Evolutionary conservation across 2,329 filamentous ascomycete genomes (phyloP), one percentile per base, ranked within the genome.

Genomic region (Anisogramma anomala): DNA sequence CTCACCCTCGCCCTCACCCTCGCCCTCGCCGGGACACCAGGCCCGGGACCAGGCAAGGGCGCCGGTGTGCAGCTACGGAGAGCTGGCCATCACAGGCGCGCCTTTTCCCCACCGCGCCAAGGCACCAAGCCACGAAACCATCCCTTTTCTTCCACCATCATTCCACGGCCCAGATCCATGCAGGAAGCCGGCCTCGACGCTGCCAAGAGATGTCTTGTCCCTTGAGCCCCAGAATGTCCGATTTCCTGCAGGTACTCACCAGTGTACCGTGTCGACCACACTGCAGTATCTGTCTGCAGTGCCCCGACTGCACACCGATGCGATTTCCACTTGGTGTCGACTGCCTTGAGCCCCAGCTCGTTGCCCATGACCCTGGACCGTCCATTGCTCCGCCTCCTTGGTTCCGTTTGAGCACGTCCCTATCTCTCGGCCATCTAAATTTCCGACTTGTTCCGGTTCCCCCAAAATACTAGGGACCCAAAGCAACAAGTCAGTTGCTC

Each of bases 351-450:
- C 28, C 27, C 39, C 40, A n/a, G n/a, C n/a, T n/a, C 36, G 23
- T 26, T 39, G 13, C 8, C 22, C 36, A 28, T 46, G 32, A 39
- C 39, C 43, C 36, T 33, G 28, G 26, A 35, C 25, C 33, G 40
- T 34, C 15, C 18, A 46, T 36, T 40, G 18, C 32, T 33, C 40
- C 43, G 43, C 38, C 11, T 33, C 23, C 43, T 33, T 43, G 40
- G 36, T 46, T 40, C 43, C 37, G 33, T 40, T 35, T 19, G 22
- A 18, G 33, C 36, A 39, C 33, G 27, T 34, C 37, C 36, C 32
- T 37, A 34, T 32, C 36, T 34, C 23, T 37, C 20, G 22, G 35
- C 35, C 11, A 17, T 20, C 17, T 11, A 27, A n/a, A n/a, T n/a
- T n/a, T n/a, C n/a, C n/a, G n/a, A n/a, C n/a, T n/a, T n/a, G n/a